Evolutionary conservation across 2,329 filamentous ascomycete genomes (phyloP).

Genomic region (Zymoseptoria crescenta): DNA sequence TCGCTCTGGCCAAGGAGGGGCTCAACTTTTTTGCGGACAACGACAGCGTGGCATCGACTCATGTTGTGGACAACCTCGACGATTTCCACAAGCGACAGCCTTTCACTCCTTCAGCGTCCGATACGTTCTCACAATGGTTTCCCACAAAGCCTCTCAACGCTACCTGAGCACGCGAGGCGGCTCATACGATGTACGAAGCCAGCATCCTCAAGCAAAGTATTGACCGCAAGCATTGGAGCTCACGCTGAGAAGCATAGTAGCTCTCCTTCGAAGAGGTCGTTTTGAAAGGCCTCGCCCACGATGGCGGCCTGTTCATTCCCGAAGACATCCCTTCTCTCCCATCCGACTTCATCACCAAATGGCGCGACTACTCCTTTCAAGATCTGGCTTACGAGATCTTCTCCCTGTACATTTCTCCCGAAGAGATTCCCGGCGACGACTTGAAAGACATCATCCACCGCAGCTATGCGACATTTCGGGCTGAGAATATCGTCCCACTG

Average conservation of each 20-base stretch:
- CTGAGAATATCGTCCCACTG: constrained; percentile 68
- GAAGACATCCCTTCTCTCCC: constrained; percentile 65
- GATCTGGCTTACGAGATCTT: constrained; percentile 80
- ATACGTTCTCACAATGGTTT: constrained; percentile 7
- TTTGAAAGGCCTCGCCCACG: constrained; percentile 75
- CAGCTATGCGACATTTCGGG: constrained; percentile 85
- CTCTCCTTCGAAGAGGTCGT: constrained; percentile 88
- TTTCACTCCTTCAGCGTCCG: neutral
- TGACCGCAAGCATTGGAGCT: constrained; percentile 15
- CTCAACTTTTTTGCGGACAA: neutral
- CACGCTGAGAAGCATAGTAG: constrained; percentile 39
- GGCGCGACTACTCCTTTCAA: constrained; percentile 70
- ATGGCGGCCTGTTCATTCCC: constrained; percentile 85
- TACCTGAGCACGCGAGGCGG: constrained; percentile 58
- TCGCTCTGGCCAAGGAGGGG: neutral
- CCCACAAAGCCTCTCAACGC: constrained; percentile 49
- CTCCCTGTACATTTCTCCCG: constrained; percentile 74
- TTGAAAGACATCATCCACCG: constrained; percentile 74
- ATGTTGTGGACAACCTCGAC: neutral
- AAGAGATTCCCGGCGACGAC: constrained; percentile 73
- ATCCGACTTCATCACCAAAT: constrained; percentile 56
- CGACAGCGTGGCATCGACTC: neutral
- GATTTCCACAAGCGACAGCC: too few relatives aligned
- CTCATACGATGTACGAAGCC: constrained; percentile 49
- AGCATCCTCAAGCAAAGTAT: constrained; percentile 3